These are phyloP conservation scores for Infundibulicybe gibba DNA, from an alignment of 768 basidiomycete genomes.

Conservation along the genomic window DNA sequence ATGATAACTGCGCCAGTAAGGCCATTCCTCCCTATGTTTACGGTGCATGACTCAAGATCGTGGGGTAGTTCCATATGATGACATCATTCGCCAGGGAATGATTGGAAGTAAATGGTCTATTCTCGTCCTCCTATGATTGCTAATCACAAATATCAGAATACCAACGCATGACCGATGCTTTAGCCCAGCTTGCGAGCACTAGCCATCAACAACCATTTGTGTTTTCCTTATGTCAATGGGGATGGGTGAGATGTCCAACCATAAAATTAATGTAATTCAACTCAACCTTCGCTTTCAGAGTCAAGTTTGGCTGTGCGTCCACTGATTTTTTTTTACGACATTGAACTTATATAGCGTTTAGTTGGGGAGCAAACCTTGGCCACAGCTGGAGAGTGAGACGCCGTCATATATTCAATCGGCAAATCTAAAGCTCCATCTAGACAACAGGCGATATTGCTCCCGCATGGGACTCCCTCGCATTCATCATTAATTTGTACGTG, in stretches of 20 bases:
- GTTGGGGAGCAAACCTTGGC: slow-evolving; percentile 54
- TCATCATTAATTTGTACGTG: slow-evolving; percentile 56
- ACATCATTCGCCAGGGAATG: slow-evolving; percentile 51
- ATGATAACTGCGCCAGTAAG: slow-evolving; percentile 55
- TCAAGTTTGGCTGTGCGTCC: slow-evolving; percentile 48
- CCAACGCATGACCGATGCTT: slow-evolving; percentile 53
- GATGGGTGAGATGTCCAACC: slow-evolving; percentile 38
- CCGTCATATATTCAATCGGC: neutral
- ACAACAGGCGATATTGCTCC: slow-evolving; percentile 50
- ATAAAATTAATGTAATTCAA: neutral
- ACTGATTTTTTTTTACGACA: neutral
- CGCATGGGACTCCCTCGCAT: slow-evolving; percentile 50
- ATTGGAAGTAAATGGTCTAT: slow-evolving; percentile 40
- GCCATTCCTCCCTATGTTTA: neutral
- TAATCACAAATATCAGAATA: neutral
- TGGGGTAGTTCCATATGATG: slow-evolving; percentile 50
- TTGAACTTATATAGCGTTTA: slow-evolving; percentile 2
- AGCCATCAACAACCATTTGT: slow-evolving; percentile 47
- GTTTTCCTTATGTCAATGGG: slow-evolving; percentile 65
- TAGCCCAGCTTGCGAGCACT: slow-evolving; percentile 40
- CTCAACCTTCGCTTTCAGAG: slow-evolving; percentile 26
- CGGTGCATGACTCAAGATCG: neutral
- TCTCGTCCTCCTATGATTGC: neutral
- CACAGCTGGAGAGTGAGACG: slow-evolving; percentile 65
- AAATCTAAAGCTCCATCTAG: slow-evolving; percentile 21